Evolutionary conservation across 2,329 filamentous ascomycete species (phyloP), one percentile per base, ranked within the genome.

Genomic region (Karstenula rhodostoma): DNA sequence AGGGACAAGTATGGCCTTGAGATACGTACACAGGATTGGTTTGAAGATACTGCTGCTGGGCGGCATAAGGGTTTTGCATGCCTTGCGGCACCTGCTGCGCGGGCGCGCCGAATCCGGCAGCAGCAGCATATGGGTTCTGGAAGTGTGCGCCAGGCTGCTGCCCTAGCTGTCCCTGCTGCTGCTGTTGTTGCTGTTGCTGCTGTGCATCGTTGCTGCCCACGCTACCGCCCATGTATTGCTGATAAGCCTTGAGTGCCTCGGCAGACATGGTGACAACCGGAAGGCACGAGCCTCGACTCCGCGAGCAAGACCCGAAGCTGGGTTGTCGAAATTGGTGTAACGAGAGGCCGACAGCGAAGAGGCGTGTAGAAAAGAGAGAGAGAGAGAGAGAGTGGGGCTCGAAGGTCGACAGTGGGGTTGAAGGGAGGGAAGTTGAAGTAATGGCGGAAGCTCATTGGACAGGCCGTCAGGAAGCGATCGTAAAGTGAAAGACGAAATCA

Each of bases 231-330:
- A 76, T 74, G 56, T 73, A 75, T 52, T 69, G 66, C 40, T 66
- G 66, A 59, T 73, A 76, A 7, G 72, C 73, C 52, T 64, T 68
- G 55, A 66, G 60, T 54, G 74, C 70, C 61, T 75, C 73, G 44
- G 73, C 72, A 56, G 69, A 70, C 29, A 68, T 68, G 47, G 46
- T 65, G 60, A 43, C 57, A 50, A 40, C 52, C 61, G 44, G 66
- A 59, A 70, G 59, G 63, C 51, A 66, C 65, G 49, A 55, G 54
- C 44, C 61, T 61, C 58, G 40, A 63, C 49, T 23, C 25, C 40
- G 37, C 42, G 32, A 37, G 48, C 46, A 54, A 29, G 37, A 49
- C 12, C 25, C 33, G 56, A 44, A 27, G 22, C 19, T 49, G 59
- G 60, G 68, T 59, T 63, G 64, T 64, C 10, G 43, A 29, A 49